Percentiles rank a stretch among this genome's conserved stretches.
Evolutionary conservation across 371 early-diverging fungal species (phyloP).

Genomic region (Apophysomyces sp.): DNA sequence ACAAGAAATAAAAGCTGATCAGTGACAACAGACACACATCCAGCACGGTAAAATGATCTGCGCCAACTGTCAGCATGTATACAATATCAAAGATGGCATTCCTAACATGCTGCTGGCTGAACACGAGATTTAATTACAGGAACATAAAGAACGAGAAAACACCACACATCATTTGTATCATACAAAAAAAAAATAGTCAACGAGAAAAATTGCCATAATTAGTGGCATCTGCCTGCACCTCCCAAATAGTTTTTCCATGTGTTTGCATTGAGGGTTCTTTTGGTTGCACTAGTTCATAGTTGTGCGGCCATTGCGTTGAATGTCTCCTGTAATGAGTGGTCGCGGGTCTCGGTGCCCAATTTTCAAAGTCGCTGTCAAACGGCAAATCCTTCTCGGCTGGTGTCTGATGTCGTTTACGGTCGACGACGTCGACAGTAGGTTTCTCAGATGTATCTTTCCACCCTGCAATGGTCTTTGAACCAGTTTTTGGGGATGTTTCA

Average conservation of each 20-base stretch:
- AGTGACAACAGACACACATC: constrained; percentile 69
- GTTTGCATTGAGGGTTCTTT: background rate
- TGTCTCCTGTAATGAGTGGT: background rate
- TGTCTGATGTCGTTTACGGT: background rate
- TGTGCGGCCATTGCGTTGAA: background rate
- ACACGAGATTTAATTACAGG: constrained; percentile 80
- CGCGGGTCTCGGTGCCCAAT: constrained; percentile 4
- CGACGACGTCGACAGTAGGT: background rate
- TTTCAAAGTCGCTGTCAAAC: constrained; percentile 19
- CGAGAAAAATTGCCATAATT: background rate
- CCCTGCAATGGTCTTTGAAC: background rate
- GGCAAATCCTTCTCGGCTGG: background rate
- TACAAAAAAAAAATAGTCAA: background rate
- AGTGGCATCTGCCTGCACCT: background rate
- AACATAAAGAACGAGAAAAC: background rate
- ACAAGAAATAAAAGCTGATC: background rate
- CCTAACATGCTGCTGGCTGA: constrained; percentile 97
- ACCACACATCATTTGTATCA: background rate
- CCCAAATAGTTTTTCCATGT: background rate
- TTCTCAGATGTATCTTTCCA: background rate
- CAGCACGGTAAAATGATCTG: constrained; percentile 92
- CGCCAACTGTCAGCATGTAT: constrained; percentile 85
- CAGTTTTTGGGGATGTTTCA: background rate
- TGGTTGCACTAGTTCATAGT: background rate
- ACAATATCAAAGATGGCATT: constrained; percentile 89